Evolutionary conservation across 257 asterid species (phyloP), one percentile per base, ranked within the genome.

Genomic region (Petunia secreta): DNA sequence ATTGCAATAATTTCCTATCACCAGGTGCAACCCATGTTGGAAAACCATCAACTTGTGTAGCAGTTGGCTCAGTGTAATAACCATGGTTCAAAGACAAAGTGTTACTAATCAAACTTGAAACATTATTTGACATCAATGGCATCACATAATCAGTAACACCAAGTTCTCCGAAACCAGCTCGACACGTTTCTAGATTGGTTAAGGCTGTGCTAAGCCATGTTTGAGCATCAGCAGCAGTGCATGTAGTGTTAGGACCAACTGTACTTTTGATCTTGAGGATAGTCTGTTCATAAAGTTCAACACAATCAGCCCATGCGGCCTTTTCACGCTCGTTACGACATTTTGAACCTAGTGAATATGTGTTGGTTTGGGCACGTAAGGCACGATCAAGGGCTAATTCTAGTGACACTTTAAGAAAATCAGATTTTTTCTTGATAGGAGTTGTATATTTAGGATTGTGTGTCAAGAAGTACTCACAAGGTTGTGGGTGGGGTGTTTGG

Each of bases 301-400:
- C 34, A 80, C 99, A 96, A 79, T 96, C 98, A 4, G 87, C 79
- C 98, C 98, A 96, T 15, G 98, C 98, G 7, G 91, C 91, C 80
- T 87, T 91, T 82, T 96, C 98, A 0, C 75, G 84, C 3, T 68
- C 39, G 39, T 82, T 83, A 0, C 94, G 89, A 16, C 96, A 93
- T 53, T 86, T 91, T 4, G 90, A 36, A 4, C 96, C 97, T 41
- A 94, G 90, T 3, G 82, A 39, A 65, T 85, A 36, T 0, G 91
- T 16, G 53, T 82, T 81, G 15, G 2, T 75, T 4, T 77, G 79
- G 0, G 92, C 98, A 44, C 82, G 84, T 77, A 82, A 39, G 83
- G 96, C 93, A 0, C 93, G 91, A 9, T 96, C 94, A 0, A 96
- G 83, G 75, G 94, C 99, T 0, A 94, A 13, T 10, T 87, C 53